Evolutionary conservation across 345 rosid species (phyloP).

Genomic region (Sonneratia caseolaris): DNA sequence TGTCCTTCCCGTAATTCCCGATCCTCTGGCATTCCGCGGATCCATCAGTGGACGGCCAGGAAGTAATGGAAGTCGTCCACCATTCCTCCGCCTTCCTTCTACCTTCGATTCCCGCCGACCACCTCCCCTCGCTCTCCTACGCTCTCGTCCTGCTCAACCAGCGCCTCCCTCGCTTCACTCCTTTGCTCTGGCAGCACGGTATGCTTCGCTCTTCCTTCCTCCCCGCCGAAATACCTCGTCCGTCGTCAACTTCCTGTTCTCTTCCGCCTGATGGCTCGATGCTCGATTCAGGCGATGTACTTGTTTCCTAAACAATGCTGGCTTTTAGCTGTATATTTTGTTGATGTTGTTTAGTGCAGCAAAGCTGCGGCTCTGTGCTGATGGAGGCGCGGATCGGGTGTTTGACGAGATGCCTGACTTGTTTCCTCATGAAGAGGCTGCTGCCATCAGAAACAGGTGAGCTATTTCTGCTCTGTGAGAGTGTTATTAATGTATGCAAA

Average conservation of each 20-base stretch:
- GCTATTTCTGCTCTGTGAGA: not conserved
- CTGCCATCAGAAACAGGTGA: constrained; percentile 51
- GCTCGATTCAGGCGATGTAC: too few species aligned
- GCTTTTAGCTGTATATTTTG: not conserved
- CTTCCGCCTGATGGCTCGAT: not conserved
- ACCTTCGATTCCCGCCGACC: constrained; percentile 27
- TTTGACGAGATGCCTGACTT: constrained; percentile 77
- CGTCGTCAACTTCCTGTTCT: not conserved
- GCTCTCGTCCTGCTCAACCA: constrained; percentile 74
- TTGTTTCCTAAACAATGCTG: too few species aligned
- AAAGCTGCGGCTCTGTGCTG: constrained; percentile 72
- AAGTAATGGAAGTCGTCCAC: constrained; percentile 45
- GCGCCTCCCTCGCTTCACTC: constrained; percentile 59
- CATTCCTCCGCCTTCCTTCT: constrained; percentile 77
- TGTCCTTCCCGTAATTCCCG: not conserved
- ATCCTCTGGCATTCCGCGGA: not conserved
- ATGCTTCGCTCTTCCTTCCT: not conserved
- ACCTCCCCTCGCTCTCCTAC: constrained; percentile 25
- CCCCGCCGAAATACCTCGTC: not conserved
- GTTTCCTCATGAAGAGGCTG: constrained; percentile 50
- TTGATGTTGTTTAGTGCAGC: constrained; percentile 48
- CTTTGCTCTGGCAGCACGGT: constrained; percentile 86
- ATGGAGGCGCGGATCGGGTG: constrained; percentile 97
- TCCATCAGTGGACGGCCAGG: not conserved
- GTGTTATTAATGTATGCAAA: not conserved